These are phyloP conservation scores for Cornus controversa DNA, from an alignment of 148 eudicot genomes.

Conservation along the genomic window DNA sequence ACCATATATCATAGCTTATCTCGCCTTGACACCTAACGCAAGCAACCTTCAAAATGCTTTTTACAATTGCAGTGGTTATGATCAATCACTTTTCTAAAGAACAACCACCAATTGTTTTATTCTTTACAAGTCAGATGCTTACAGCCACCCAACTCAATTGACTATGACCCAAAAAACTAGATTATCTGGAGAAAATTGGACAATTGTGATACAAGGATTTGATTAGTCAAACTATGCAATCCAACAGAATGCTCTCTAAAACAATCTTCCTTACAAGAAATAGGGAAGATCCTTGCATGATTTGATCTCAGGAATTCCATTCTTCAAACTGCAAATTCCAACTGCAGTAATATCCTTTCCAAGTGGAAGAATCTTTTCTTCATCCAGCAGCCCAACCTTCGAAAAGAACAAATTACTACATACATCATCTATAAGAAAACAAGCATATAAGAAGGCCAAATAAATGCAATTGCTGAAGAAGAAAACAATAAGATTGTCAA, in stretches of 20 bases:
- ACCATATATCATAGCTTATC: no score
- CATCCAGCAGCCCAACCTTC: constrained; percentile 80
- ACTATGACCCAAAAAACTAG: no score
- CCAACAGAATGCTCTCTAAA: not conserved
- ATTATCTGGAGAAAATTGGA: not conserved
- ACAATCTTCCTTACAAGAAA: constrained; percentile 60
- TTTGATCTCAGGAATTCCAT: constrained; percentile 64
- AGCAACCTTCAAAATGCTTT: no score
- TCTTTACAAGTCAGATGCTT: no score
- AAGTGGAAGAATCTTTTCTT: constrained; percentile 86
- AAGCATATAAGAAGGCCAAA: not conserved
- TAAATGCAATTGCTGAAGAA: not conserved
- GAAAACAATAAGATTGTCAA: not conserved
- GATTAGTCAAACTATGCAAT: not conserved
- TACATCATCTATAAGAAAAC: not conserved
- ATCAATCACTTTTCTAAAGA: no score
- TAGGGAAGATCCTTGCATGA: constrained; percentile 74
- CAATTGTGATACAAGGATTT: not conserved
- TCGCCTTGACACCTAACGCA: no score
- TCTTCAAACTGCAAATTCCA: constrained; percentile 58
- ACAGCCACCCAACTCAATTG: no score
- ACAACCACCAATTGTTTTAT: no score
- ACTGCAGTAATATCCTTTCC: constrained; percentile 88
- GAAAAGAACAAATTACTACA: constrained; percentile 13
- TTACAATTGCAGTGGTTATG: no score